Evolutionary conservation across 2,329 filamentous ascomycete species (phyloP).

Genomic region (Helotiales sp.): DNA sequence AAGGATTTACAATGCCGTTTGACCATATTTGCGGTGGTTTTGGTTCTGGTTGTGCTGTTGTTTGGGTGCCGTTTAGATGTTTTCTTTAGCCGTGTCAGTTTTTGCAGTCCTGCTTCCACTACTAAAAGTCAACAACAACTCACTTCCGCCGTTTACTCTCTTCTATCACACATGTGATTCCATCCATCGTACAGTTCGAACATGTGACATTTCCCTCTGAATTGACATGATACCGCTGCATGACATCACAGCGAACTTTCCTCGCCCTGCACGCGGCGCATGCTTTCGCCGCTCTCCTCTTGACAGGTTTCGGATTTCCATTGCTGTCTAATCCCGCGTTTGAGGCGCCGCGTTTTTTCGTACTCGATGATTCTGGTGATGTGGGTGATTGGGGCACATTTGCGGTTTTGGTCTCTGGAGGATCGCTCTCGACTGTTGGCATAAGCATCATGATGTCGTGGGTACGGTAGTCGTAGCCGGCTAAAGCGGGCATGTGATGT

Average conservation of each 20-base stretch:
- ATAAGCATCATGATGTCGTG: neutral
- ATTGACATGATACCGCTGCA: slow-evolving; percentile 61
- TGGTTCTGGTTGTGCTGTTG: slow-evolving; percentile 18
- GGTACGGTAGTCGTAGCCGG: neutral
- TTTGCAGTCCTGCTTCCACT: neutral
- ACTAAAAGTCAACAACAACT: slow-evolving; percentile 41
- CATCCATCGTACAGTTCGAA: slow-evolving; percentile 47
- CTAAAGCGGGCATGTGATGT: neutral
- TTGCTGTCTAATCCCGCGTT: slow-evolving; percentile 31
- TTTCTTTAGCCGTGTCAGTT: slow-evolving; percentile 34
- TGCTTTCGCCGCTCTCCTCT: slow-evolving; percentile 87
- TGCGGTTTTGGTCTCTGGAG: slow-evolving; percentile 9
- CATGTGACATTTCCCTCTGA: slow-evolving; percentile 40
- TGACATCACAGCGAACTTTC: slow-evolving; percentile 93
- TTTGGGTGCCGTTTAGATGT: slow-evolving; percentile 35
- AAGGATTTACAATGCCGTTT: slow-evolving; percentile 37
- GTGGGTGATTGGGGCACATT: slow-evolving; percentile 19
- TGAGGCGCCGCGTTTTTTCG: slow-evolving; percentile 32
- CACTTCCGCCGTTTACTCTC: slow-evolving; percentile 73
- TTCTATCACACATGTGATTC: slow-evolving; percentile 56
- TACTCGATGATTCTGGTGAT: slow-evolving; percentile 18
- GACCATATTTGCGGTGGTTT: slow-evolving; percentile 27
- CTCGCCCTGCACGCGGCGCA: slow-evolving; percentile 87
- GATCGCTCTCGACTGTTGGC: neutral
- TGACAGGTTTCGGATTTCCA: slow-evolving; percentile 48